Percentiles rank a stretch among this genome's conserved stretches.
Evolutionary conservation across 106 monocot species (phyloP).

Genomic region (Xerophyta viscosa): DNA sequence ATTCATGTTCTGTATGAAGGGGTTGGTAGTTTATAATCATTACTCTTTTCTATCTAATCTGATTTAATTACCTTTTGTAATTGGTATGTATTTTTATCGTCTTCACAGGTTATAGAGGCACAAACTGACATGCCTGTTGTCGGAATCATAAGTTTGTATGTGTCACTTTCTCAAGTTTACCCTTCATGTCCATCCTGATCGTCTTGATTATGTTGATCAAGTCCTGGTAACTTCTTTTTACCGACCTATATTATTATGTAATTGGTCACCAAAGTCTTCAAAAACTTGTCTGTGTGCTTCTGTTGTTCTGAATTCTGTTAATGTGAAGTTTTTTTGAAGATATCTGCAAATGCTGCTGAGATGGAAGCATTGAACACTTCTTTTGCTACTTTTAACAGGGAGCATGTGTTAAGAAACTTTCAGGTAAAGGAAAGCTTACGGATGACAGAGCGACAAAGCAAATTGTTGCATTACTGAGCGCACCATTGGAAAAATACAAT

Average conservation of each 20-base stretch:
- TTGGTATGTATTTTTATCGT: neutral
- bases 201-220: slow-evolving; percentile 98
- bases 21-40: neutral
- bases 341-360: neutral
- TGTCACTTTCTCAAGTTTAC: slow-evolving; percentile 96
- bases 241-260: too few relatives aligned
- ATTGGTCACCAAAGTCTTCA: neutral
- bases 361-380: neutral
- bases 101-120: slow-evolving; percentile 88
- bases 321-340: neutral
- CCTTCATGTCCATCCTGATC: slow-evolving; percentile 94
- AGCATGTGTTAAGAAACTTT: slow-evolving; percentile 92
- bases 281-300: too few relatives aligned
- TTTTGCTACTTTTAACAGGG: slow-evolving; percentile 34
- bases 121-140: slow-evolving; percentile 90
- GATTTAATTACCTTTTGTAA: neutral
- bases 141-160: slow-evolving; percentile 80
- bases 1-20: neutral
- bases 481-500: slow-evolving; percentile 95
- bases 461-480: slow-evolving; percentile 96
- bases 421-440: slow-evolving; percentile 81
- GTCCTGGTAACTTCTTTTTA: slow-evolving; percentile 78
- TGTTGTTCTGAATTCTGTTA: neutral
- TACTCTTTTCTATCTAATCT: neutral
- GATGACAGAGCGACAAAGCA: slow-evolving; percentile 91